Conservation (phyloP, 1,284 basidiomycete species). For the Irpex rosettiformis region DNA sequence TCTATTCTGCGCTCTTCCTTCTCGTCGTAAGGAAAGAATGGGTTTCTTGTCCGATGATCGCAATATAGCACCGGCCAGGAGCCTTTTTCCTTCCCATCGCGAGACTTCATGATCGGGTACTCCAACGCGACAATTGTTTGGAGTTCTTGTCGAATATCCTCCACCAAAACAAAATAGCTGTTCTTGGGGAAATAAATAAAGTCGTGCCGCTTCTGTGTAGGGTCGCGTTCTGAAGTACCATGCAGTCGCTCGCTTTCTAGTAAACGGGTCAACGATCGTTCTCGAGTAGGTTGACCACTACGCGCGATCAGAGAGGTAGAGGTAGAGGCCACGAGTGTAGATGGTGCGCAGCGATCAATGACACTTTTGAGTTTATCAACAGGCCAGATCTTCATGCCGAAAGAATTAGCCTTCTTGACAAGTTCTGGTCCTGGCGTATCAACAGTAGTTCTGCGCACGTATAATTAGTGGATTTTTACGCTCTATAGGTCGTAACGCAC, state of each 20-base stretch:
- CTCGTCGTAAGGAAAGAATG: constrained; percentile 71
- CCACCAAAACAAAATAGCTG: constrained; percentile 83
- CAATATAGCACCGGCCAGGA: constrained; percentile 74
- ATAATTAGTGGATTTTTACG: neutral
- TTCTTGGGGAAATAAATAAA: constrained; percentile 86
- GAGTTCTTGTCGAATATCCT: constrained; percentile 82
- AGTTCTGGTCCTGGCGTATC: constrained; percentile 42
- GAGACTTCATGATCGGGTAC: constrained; percentile 50
- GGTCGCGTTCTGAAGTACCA: constrained; percentile 91
- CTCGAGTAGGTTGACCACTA: constrained; percentile 25
- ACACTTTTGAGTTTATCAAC: constrained; percentile 74
- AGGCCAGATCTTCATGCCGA: constrained; percentile 90
- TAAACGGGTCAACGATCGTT: constrained; percentile 56
- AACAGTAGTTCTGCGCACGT: constrained; percentile 13
- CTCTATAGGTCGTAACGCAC: constrained; percentile 31
- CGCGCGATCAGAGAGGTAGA: constrained; percentile 22
- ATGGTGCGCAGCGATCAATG: constrained; percentile 53
- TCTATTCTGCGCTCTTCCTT: constrained; percentile 65
- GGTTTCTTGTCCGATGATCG: constrained; percentile 65
- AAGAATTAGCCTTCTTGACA: constrained; percentile 71
- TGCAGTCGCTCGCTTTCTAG: constrained; percentile 87
- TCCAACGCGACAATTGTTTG: constrained; percentile 69
- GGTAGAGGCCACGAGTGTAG: constrained; percentile 14
- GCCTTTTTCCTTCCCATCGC: constrained; percentile 46
- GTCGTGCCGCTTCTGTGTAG: constrained; percentile 82